Percentiles rank a stretch among this genome's conserved stretches.
phyloP scores from a whole-genome alignment of 768 basidiomycete genomes.

The Auricularia sp. region DNA sequence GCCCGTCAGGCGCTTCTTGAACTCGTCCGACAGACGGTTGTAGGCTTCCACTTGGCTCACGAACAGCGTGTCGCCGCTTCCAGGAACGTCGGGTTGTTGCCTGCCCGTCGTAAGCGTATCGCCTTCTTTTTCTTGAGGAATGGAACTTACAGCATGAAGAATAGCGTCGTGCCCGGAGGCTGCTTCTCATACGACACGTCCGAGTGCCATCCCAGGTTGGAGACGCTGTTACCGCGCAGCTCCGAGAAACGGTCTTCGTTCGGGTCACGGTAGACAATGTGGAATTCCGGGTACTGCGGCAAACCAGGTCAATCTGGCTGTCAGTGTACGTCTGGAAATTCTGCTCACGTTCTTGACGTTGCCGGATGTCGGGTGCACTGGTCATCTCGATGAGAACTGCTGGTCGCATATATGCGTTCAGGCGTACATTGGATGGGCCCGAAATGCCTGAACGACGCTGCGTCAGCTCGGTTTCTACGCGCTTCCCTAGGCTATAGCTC shows the following conservation, averaged over 20 bases:
- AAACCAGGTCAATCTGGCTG: background rate
- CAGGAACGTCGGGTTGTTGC: slow-evolving; percentile 13
- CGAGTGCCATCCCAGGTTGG: slow-evolving; percentile 42
- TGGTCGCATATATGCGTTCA: too few relatives aligned
- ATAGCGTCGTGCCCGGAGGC: slow-evolving; percentile 46
- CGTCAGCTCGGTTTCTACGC: background rate
- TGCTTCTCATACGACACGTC: slow-evolving; percentile 51
- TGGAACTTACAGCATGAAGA: slow-evolving; percentile 36
- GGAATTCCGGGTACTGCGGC: slow-evolving; percentile 42
- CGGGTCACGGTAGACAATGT: slow-evolving; percentile 47
- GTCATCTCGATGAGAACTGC: too few relatives aligned
- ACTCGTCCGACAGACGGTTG: slow-evolving; percentile 46
- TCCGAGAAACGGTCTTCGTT: slow-evolving; percentile 34
- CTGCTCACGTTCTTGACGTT: slow-evolving; percentile 31
- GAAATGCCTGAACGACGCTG: slow-evolving; percentile 12
- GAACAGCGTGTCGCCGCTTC: slow-evolving; percentile 49
- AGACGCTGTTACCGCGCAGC: slow-evolving; percentile 34
- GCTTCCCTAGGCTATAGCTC: background rate
- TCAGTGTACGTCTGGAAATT: background rate
- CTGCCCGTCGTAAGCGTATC: background rate
- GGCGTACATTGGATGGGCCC: slow-evolving; percentile 16
- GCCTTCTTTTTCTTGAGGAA: background rate
- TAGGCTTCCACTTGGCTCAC: slow-evolving; percentile 50
- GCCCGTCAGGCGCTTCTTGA: slow-evolving; percentile 48
- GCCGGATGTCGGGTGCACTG: slow-evolving; percentile 26